Evolutionary conservation across 345 rosid species (phyloP).

Genomic region (Atalantia buxifolia): DNA sequence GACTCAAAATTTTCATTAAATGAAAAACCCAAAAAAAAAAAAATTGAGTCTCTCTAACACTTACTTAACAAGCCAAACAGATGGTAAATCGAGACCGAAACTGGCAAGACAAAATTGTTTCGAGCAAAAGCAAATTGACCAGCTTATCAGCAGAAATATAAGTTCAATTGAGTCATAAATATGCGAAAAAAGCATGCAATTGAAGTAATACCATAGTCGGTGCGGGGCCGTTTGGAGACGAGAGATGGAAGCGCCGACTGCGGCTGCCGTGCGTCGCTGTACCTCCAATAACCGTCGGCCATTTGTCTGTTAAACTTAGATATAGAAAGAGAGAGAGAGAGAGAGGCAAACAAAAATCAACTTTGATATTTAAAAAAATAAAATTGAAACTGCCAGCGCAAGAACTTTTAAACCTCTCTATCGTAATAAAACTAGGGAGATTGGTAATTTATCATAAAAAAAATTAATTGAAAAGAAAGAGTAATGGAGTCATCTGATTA

Average conservation of each 20-base stretch:
- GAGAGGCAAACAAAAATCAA: neutral
- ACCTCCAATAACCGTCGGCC: conserved; percentile 59
- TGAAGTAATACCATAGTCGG: conserved; percentile 36
- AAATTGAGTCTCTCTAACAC: neutral
- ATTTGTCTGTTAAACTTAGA: conserved; percentile 14
- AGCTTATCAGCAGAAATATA: neutral
- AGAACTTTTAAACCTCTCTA: too few species aligned
- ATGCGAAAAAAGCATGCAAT: neutral
- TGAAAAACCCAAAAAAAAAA: too few species aligned
- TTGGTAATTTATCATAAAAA: too few species aligned
- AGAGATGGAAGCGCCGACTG: conserved; percentile 27
- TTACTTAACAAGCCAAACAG: neutral
- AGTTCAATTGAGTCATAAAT: neutral
- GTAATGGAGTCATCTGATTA: too few species aligned
- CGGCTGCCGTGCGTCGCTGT: conserved; percentile 35
- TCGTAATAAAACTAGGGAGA: too few species aligned
- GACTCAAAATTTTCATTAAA: neutral
- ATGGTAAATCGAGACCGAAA: neutral
- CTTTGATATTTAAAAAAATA: neutral
- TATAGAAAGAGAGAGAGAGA: too few species aligned
- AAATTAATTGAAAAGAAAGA: too few species aligned
- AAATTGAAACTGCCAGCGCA: too few species aligned
- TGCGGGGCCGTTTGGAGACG: conserved; percentile 51
- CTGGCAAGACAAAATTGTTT: neutral
- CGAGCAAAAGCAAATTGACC: neutral